Evolutionary conservation across 2,329 filamentous ascomycete species (phyloP).

Genomic region (Aspergillus sp.): DNA sequence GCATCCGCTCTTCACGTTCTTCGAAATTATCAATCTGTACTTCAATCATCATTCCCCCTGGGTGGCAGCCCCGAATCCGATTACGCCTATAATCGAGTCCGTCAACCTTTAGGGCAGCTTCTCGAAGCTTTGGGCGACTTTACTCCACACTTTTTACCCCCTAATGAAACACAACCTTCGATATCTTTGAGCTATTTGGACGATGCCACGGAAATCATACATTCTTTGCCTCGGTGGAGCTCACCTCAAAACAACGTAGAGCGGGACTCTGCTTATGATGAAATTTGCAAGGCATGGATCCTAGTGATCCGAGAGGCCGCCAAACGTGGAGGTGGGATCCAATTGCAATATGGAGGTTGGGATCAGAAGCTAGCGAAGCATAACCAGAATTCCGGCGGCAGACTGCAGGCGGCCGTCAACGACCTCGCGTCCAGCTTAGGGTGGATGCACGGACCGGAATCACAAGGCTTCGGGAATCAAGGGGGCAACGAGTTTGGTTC

Average conservation of each 20-base stretch:
- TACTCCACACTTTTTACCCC: slow-evolving; percentile 91
- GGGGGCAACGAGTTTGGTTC: slow-evolving; percentile 44
- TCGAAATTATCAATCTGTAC: slow-evolving; percentile 73
- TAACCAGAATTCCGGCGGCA: slow-evolving; percentile 80
- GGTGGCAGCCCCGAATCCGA: slow-evolving; percentile 83
- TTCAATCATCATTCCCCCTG: slow-evolving; percentile 79
- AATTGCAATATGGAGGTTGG: slow-evolving; percentile 87
- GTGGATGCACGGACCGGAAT: slow-evolving; percentile 65
- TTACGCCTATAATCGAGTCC: slow-evolving; percentile 92
- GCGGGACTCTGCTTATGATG: slow-evolving; percentile 94
- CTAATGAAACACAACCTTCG: slow-evolving; percentile 80
- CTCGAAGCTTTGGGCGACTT: slow-evolving; percentile 91
- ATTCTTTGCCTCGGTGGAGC: slow-evolving; percentile 88
- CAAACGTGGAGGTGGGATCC: slow-evolving; percentile 87
- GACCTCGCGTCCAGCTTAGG: slow-evolving; percentile 73
- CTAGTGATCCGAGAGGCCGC: slow-evolving; percentile 86
- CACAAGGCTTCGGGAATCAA: slow-evolving; percentile 28
- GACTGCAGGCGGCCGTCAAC: slow-evolving; percentile 75
- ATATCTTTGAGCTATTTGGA: slow-evolving; percentile 85
- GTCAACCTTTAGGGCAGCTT: slow-evolving; percentile 73
- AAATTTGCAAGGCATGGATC: slow-evolving; percentile 91
- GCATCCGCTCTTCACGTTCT: slow-evolving; percentile 77
- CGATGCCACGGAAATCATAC: slow-evolving; percentile 84
- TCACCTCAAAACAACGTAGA: slow-evolving; percentile 84
- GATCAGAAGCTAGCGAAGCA: slow-evolving; percentile 84